Evolutionary conservation across 2,329 filamentous ascomycete species (phyloP).

Genomic region (Fusarium paranaense): DNA sequence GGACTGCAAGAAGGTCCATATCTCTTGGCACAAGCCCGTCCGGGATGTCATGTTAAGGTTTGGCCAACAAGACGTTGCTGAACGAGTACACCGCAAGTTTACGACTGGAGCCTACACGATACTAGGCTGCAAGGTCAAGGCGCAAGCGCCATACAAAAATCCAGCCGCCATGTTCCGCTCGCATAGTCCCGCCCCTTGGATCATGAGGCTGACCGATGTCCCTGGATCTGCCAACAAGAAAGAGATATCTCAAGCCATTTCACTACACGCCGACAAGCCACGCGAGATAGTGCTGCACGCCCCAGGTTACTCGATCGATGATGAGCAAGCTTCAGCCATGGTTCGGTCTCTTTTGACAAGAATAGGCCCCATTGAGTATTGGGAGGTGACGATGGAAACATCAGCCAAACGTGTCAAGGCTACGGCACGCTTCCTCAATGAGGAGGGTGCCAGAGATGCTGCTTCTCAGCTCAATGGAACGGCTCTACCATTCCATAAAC

Average conservation of each 20-base stretch:
- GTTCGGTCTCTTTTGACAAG: conserved; percentile 47
- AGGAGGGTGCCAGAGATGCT: conserved; percentile 51
- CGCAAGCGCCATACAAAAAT: background rate
- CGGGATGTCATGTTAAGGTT: conserved; percentile 48
- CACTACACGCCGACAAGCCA: background rate
- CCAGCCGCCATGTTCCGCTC: background rate
- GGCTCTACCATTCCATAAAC: conserved; percentile 45
- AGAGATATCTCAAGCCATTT: background rate
- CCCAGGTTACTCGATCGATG: conserved; percentile 16
- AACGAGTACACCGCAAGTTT: conserved; percentile 38
- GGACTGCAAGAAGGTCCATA: conserved; percentile 50
- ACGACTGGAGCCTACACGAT: conserved; percentile 40
- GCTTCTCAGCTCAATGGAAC: conserved; percentile 45
- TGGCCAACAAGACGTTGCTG: conserved; percentile 30
- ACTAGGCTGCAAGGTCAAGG: conserved; percentile 26
- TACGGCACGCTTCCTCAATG: conserved; percentile 52
- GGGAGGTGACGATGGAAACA: conserved; percentile 40
- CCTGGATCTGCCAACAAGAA: background rate
- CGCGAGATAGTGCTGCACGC: background rate
- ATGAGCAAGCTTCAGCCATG: conserved; percentile 28
- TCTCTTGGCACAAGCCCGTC: conserved; percentile 51
- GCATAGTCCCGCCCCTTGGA: background rate
- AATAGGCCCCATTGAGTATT: conserved; percentile 50
- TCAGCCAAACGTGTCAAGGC: conserved; percentile 53
- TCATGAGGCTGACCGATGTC: background rate